Conservation (phyloP, 2,329 filamentous ascomycete genomes). For the Basipetospora sp. region DNA sequence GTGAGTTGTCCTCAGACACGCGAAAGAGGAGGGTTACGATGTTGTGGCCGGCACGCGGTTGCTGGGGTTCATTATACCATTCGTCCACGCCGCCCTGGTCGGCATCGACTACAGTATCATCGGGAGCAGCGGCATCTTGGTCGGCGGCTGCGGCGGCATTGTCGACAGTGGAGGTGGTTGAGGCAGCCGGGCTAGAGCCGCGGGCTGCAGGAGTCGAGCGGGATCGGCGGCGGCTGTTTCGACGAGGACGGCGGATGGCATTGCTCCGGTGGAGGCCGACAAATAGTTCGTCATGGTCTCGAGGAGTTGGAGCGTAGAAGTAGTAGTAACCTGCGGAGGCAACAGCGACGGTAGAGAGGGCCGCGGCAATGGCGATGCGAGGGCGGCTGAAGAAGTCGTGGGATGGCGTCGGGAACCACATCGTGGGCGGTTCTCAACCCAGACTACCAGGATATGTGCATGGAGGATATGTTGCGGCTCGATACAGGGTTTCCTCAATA, state of each 20-base stretch:
- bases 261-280: constrained; percentile 47
- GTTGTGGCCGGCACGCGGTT: constrained; percentile 53
- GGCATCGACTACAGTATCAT: constrained; percentile 23
- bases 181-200: constrained; percentile 15
- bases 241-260: constrained; percentile 42
- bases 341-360: constrained; percentile 41
- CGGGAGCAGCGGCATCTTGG: constrained; percentile 17
- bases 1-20: constrained; percentile 84
- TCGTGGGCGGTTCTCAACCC: constrained; percentile 15
- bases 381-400: constrained; percentile 41
- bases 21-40: constrained; percentile 76
- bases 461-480: neutral
- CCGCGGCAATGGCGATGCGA: constrained; percentile 35
- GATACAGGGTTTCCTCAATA: too few relatives aligned
- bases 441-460: constrained; percentile 5
- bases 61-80: constrained; percentile 36
- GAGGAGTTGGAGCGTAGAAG: constrained; percentile 17
- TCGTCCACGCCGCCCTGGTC: constrained; percentile 27
- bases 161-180: constrained; percentile 28
- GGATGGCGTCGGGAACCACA: constrained; percentile 34
- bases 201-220: constrained; percentile 3
- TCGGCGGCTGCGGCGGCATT: constrained; percentile 31
- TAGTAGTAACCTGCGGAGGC: constrained; percentile 47
- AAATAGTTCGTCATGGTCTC: constrained; percentile 10
- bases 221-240: constrained; percentile 16